Percentiles rank a stretch among this genome's conserved stretches.
Conservation (phyloP, 441 rosid species). For the Erodium texanum region DNA sequence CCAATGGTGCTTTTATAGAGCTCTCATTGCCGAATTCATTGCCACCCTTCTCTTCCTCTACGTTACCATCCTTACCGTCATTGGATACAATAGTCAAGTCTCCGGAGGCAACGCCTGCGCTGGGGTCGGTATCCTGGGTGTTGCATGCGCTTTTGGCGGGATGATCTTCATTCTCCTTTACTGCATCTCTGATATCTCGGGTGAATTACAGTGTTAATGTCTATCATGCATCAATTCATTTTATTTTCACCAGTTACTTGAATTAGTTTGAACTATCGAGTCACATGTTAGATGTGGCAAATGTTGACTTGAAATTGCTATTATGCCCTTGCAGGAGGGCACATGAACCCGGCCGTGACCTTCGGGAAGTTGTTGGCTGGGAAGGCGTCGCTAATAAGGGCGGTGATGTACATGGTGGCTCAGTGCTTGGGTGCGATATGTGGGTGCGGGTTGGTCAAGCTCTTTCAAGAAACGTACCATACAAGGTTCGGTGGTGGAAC, state of each 20-base stretch:
- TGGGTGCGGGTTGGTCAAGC: conserved; percentile 32
- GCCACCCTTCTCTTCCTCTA: conserved; percentile 24
- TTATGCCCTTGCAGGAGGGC: not conserved
- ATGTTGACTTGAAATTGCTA: not conserved
- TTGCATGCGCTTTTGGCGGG: conserved; percentile 42
- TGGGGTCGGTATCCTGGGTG: conserved; percentile 35
- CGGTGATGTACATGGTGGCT: conserved; percentile 31
- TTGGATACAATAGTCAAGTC: conserved; percentile 32
- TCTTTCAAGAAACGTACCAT: conserved; percentile 27
- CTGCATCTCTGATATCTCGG: conserved; percentile 41
- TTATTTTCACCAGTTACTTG: too few species aligned
- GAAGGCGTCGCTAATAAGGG: conserved; percentile 23
- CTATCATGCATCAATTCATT: too few species aligned
- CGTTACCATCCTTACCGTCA: conserved; percentile 32
- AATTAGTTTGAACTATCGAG: too few species aligned
- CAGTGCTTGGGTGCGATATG: conserved; percentile 35
- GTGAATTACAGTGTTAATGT: conserved; percentile 9
- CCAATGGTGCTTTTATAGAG: conserved; percentile 35
- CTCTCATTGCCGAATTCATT: conserved; percentile 35
- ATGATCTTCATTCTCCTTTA: conserved; percentile 42
- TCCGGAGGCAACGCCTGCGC: conserved; percentile 19
- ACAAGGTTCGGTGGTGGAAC: conserved; percentile 47
- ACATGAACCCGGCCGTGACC: conserved; percentile 25
- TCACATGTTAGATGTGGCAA: too few species aligned
- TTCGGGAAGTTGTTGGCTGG: conserved; percentile 26